Evolutionary conservation across 306 rosid species (phyloP).

Genomic region (Cicer arietinum): DNA sequence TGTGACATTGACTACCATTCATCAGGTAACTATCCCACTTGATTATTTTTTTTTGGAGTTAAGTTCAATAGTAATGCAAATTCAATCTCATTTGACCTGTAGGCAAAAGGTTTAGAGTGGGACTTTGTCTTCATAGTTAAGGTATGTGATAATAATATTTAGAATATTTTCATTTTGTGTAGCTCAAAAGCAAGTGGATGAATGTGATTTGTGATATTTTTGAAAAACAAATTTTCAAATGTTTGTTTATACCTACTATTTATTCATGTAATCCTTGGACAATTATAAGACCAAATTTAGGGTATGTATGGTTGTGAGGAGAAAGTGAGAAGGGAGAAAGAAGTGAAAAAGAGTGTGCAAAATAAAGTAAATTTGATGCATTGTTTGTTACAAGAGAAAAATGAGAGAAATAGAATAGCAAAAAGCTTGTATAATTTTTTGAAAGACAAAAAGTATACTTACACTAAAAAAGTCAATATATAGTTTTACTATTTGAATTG

Average conservation of each 20-base stretch:
- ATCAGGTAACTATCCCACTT: slow-evolving; percentile 70
- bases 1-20: slow-evolving; percentile 91
- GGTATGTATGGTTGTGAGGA: not conserved
- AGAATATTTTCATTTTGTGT: slow-evolving; percentile 22
- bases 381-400: not conserved
- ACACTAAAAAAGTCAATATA: not conserved
- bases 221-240: slow-evolving; percentile 6
- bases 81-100: slow-evolving; percentile 43
- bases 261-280: slow-evolving; percentile 21
- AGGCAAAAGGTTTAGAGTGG: slow-evolving; percentile 99
- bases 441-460: not conserved
- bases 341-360: not conserved
- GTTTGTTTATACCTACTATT: slow-evolving; percentile 15
- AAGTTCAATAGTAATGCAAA: slow-evolving; percentile 9
- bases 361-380: not conserved
- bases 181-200: slow-evolving; percentile 33
- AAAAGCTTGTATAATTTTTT: not conserved
- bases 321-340: not conserved
- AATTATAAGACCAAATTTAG: slow-evolving; percentile 2
- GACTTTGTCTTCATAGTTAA: slow-evolving; percentile 91
- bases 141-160: slow-evolving; percentile 56
- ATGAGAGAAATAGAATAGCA: not conserved
- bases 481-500: not conserved
- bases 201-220: slow-evolving; percentile 33
- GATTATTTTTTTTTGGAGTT: slow-evolving; percentile 22